These are phyloP conservation scores for Rhypophila decipiens DNA, from an alignment of 495 filamentous ascomycete species.

Conservation along the genomic window DNA sequence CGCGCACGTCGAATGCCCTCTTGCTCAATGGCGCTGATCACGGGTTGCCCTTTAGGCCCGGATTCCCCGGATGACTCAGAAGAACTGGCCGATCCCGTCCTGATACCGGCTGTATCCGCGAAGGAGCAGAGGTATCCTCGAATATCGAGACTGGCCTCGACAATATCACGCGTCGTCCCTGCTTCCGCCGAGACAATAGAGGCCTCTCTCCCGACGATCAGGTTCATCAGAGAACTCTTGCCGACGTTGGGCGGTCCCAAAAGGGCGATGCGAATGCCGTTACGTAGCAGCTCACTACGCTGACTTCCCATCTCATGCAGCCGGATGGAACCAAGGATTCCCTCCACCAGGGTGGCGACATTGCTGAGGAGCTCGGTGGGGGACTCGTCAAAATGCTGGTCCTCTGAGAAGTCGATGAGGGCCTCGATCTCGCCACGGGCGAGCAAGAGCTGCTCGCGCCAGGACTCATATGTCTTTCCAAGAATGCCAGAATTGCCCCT, in stretches of 20 bases:
- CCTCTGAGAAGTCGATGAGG: constrained; percentile 93
- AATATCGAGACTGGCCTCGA: constrained; percentile 87
- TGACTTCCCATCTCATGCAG: constrained; percentile 69
- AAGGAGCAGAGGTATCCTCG: constrained; percentile 82
- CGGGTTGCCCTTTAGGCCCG: constrained; percentile 1
- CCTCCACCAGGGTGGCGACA: constrained; percentile 56
- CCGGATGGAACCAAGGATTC: constrained; percentile 54
- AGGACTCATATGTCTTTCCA: constrained; percentile 74
- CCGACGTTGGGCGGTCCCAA: constrained; percentile 91
- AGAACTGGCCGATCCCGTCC: constrained; percentile 21
- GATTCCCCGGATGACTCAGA: constrained; percentile 7
- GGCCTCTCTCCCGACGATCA: constrained; percentile 85
- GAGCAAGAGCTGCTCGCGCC: constrained; percentile 70
- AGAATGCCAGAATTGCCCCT: constrained; percentile 65
- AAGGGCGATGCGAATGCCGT: constrained; percentile 78
- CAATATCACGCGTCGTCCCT: constrained; percentile 88
- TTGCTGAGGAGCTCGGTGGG: constrained; percentile 61
- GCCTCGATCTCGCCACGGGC: constrained; percentile 91
- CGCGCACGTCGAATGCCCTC: constrained; percentile 89
- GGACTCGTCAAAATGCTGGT: constrained; percentile 93
- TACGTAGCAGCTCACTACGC: constrained; percentile 76
- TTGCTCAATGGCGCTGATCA: constrained; percentile 69
- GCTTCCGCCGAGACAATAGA: constrained; percentile 89
- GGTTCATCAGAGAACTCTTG: constrained; percentile 90
- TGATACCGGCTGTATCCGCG: constrained; percentile 88